Percentiles rank a stretch among this genome's conserved stretches.
Conservation (phyloP, 2,329 filamentous ascomycete genomes). For the Arachnopeziza araneosa region DNA sequence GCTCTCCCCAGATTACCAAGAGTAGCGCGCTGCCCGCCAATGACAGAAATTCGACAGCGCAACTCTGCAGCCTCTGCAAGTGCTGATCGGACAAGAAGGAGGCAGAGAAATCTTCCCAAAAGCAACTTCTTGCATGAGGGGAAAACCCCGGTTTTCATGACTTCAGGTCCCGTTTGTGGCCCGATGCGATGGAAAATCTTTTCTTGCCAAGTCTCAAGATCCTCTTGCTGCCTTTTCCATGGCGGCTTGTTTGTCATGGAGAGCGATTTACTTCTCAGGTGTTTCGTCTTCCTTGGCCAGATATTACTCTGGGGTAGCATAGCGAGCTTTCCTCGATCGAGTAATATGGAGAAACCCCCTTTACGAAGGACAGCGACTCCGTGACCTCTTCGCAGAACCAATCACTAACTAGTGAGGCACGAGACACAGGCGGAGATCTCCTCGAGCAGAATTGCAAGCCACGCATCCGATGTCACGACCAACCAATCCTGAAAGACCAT, state of each 20-base stretch:
- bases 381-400: neutral
- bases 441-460: neutral
- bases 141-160: neutral
- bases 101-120: neutral
- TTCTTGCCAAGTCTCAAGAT: neutral
- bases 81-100: neutral
- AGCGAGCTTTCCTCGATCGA: neutral
- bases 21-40: neutral
- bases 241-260: neutral
- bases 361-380: neutral
- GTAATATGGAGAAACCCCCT: neutral
- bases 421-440: neutral
- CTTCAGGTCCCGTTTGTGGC: neutral
- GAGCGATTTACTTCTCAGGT: neutral
- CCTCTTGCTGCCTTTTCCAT: neutral
- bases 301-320: neutral
- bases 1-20: neutral
- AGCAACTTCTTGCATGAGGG: neutral
- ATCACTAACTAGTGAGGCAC: neutral
- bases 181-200: neutral
- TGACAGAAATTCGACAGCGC: neutral
- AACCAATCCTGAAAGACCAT: neutral
- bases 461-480: neutral
- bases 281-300: neutral
- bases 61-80: neutral